Evolutionary conservation across 805 yeast species (phyloP).

Genomic region (Ogataea nakhonphanomensis): DNA sequence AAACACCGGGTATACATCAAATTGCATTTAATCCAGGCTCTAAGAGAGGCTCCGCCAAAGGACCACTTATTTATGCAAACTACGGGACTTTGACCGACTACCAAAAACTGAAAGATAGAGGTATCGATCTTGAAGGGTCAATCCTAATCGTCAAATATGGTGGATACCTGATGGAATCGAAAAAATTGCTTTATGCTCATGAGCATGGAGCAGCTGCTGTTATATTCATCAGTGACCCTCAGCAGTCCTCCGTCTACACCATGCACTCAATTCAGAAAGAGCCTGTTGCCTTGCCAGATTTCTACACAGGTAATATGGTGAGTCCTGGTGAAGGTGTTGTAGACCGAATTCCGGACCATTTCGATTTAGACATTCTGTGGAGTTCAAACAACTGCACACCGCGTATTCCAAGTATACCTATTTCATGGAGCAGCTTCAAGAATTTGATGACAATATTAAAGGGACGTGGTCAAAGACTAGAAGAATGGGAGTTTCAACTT

Average conservation of each 20-base stretch:
- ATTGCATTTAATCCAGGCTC: constrained; percentile 70
- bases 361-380: constrained; percentile 39
- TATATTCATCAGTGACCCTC: constrained; percentile 56
- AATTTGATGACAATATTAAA: constrained; percentile 37
- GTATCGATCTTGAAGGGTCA: constrained; percentile 42
- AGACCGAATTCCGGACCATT: constrained; percentile 33
- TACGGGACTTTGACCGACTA: constrained; percentile 62
- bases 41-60: constrained; percentile 51
- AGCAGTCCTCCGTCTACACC: constrained; percentile 26
- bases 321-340: constrained; percentile 67
- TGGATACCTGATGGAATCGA: constrained; percentile 44
- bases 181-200: constrained; percentile 54
- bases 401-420: constrained; percentile 70
- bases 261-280: constrained; percentile 49
- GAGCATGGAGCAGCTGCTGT: constrained; percentile 59
- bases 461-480: constrained; percentile 37
- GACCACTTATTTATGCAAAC: constrained; percentile 59
- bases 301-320: constrained; percentile 72
- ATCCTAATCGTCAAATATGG: constrained; percentile 64
- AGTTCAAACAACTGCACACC: constrained; percentile 54
- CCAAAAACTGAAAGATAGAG: constrained; percentile 33
- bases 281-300: constrained; percentile 54
- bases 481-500: constrained; percentile 34
- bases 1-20: constrained; percentile 27
- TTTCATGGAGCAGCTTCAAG: constrained; percentile 69